A percentile compares a stretch with the other conserved stretches of the same genome.
Evolutionary conservation across 192 early-diverging fungal species (phyloP).

Genomic region (Coemansia sp.): DNA sequence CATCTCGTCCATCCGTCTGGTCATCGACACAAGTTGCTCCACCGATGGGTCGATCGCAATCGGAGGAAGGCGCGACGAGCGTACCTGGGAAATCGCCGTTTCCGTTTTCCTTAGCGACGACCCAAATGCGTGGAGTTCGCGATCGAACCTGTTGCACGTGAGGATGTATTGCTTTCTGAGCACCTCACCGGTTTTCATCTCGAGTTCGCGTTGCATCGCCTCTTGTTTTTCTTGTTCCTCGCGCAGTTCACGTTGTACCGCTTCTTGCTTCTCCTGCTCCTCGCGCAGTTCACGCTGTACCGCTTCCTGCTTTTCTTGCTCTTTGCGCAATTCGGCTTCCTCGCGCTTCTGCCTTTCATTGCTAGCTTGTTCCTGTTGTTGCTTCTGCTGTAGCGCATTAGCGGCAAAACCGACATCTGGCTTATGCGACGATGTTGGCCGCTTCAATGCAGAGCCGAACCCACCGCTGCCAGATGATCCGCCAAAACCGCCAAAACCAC

Average conservation of each 20-base stretch:
- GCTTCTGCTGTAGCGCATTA: no score
- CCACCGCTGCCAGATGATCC: not conserved
- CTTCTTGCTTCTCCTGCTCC: conserved; percentile 12
- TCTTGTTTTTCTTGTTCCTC: conserved; percentile 17
- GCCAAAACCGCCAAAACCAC: not conserved
- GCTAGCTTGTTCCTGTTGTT: not conserved
- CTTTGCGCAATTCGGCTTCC: not conserved
- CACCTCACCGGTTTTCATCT: conserved; percentile 25
- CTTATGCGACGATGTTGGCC: not conserved
- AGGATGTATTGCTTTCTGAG: conserved; percentile 44
- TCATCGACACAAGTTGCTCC: conserved; percentile 19
- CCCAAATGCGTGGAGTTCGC: conserved; percentile 37
- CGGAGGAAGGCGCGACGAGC: conserved; percentile 34
- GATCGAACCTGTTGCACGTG: conserved; percentile 48
- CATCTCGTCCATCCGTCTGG: conserved; percentile 21
- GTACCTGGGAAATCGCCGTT: conserved; percentile 26
- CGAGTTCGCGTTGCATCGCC: conserved; percentile 23
- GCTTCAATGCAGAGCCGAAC: not conserved
- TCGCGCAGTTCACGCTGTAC: conserved; percentile 1
- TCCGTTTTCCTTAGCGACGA: conserved; percentile 26
- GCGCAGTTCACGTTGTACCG: conserved; percentile 14
- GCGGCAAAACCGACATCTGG: not conserved
- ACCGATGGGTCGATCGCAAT: conserved; percentile 39
- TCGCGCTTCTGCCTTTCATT: not conserved
- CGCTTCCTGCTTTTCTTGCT: conserved; percentile 9